Evolutionary conservation across 768 basidiomycete genomes (phyloP).

Genomic region (Hygrophoropsis aurantiaca): DNA sequence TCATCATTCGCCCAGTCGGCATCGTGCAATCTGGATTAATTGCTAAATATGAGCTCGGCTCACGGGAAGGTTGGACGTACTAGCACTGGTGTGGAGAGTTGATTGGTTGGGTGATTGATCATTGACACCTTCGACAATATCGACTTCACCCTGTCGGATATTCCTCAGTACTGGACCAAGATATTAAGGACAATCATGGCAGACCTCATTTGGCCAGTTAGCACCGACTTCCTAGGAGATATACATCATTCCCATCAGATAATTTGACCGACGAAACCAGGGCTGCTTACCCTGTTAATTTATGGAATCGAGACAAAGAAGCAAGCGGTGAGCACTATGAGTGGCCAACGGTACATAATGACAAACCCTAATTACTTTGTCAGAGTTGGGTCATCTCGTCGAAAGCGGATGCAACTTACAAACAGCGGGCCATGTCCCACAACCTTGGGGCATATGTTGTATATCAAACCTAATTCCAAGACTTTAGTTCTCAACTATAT

Average conservation of each 20-base stretch:
- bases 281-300: constrained; percentile 21
- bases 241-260: constrained; percentile 1
- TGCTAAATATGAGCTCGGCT: background rate
- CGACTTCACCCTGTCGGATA: constrained; percentile 26
- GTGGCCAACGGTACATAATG: background rate
- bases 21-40: constrained; percentile 25
- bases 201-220: constrained; percentile 24
- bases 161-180: background rate
- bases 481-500: background rate
- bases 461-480: constrained; percentile 33
- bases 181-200: background rate
- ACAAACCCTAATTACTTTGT: constrained; percentile 22
- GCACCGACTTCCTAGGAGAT: constrained; percentile 22
- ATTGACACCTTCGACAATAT: constrained; percentile 36
- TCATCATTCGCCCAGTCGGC: constrained; percentile 26
- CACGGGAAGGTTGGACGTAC: constrained; percentile 11
- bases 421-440: constrained; percentile 38
- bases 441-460: constrained; percentile 36
- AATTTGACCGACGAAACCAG: too few relatives aligned
- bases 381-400: background rate
- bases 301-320: background rate
- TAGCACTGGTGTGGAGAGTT: constrained; percentile 26
- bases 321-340: background rate
- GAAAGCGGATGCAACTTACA: constrained; percentile 21
- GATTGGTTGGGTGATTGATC: constrained; percentile 23